phyloP scores from a whole-genome alignment of 345 rosid genomes.

The Arabis hirsuta region DNA sequence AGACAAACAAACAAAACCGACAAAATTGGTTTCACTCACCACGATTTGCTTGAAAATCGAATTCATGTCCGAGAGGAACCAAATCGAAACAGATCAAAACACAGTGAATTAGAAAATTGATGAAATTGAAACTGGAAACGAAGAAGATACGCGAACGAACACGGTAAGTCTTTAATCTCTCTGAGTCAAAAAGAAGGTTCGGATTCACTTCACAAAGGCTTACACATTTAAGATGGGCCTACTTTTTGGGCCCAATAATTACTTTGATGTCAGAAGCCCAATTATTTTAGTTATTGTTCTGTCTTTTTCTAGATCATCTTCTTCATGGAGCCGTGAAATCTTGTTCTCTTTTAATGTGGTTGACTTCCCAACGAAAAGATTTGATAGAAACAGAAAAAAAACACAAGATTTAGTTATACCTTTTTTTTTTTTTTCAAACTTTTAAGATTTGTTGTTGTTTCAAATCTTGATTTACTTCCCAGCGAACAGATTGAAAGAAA shows the following conservation, averaged over 20 bases:
- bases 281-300: not conserved
- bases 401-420: too few species aligned
- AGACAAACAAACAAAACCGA: conserved; percentile 43
- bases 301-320: not conserved
- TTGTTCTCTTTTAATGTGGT: not conserved
- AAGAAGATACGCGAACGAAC: conserved; percentile 5
- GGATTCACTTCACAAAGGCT: not conserved
- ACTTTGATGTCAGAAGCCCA: too few species aligned
- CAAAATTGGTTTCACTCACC: conserved; percentile 24
- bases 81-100: conserved; percentile 21
- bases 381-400: not conserved
- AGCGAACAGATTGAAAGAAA: not conserved
- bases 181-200: not conserved
- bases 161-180: not conserved
- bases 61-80: conserved; percentile 31
- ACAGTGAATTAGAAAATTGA: not conserved
- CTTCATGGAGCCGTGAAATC: not conserved
- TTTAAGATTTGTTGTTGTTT: too few species aligned
- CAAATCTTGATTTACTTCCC: too few species aligned
- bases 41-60: conserved; percentile 8
- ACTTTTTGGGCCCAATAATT: not conserved
- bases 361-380: not conserved
- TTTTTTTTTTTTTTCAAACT: too few species aligned
- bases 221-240: conserved; percentile 2
- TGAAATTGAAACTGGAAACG: not conserved